Conservation (phyloP, 129 eudicot species). For the Ambrosia artemisiifolia region DNA sequence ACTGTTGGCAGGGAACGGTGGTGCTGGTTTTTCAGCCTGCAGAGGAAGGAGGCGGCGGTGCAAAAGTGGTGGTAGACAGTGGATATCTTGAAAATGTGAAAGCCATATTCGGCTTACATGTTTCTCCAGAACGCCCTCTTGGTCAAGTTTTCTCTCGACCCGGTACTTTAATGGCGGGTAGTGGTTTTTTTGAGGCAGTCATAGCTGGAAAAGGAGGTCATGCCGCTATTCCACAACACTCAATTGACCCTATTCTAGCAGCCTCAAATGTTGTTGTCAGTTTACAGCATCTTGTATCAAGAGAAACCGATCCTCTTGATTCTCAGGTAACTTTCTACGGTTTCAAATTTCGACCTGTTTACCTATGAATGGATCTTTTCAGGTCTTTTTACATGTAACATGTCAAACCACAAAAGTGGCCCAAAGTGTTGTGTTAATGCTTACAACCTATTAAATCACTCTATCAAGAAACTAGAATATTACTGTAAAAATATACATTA, state of each 20-base stretch:
- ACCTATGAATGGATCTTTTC: not conserved
- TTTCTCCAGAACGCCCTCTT: conserved; percentile 27
- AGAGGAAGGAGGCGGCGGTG: conserved; percentile 76
- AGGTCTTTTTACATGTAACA: not conserved
- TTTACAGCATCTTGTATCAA: conserved; percentile 64
- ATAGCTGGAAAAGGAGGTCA: conserved; percentile 82
- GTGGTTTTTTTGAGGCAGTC: conserved; percentile 58
- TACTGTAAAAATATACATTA: no score
- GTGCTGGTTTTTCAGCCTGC: conserved; percentile 75
- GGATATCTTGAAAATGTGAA: conserved; percentile 52
- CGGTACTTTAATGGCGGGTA: conserved; percentile 49
- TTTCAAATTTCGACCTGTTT: not conserved
- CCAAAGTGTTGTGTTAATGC: not conserved
- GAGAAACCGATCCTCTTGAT: conserved; percentile 74
- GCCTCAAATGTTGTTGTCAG: conserved; percentile 62
- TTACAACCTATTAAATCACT: not conserved
- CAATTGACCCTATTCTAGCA: conserved; percentile 70
- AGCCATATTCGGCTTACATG: conserved; percentile 70
- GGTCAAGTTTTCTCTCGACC: conserved; percentile 46
- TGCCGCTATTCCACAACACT: conserved; percentile 74
- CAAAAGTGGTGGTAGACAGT: conserved; percentile 51
- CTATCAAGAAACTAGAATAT: no score
- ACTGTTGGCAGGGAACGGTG: conserved; percentile 56
- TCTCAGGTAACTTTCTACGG: conserved; percentile 44
- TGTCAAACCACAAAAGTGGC: not conserved